phyloP scores from a whole-genome alignment of 2,329 filamentous ascomycete genomes.

The Penicillium digitatum region DNA sequence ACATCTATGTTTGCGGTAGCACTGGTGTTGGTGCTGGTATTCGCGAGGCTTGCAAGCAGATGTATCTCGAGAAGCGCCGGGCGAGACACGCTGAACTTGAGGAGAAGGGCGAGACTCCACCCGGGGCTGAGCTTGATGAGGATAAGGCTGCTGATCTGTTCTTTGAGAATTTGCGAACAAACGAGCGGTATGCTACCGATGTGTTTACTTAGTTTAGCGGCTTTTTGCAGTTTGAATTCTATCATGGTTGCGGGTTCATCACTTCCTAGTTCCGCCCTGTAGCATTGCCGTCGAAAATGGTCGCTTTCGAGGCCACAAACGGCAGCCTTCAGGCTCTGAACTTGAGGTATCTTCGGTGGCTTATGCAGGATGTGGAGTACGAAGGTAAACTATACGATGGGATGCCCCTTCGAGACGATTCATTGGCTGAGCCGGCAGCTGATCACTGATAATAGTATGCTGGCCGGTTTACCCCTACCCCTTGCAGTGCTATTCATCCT shows the following conservation, averaged over 20 bases:
- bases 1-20: conserved; percentile 64
- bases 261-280: not conserved
- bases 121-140: conserved; percentile 21
- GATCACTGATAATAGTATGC: not conserved
- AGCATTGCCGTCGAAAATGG: not conserved
- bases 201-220: conserved; percentile 47
- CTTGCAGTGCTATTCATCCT: conserved; percentile 41
- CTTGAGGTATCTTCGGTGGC: not conserved
- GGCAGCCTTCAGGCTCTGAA: not conserved
- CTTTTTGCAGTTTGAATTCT: not conserved
- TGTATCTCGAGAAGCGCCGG: conserved; percentile 29
- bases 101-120: conserved; percentile 36
- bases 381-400: too few species aligned
- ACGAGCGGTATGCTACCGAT: conserved; percentile 58
- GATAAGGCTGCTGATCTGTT: conserved; percentile 29
- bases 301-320: not conserved
- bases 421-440: not conserved
- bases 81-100: conserved; percentile 35
- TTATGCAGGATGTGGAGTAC: too few species aligned
- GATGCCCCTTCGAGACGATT: too few species aligned
- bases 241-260: not conserved
- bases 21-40: conserved; percentile 50
- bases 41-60: conserved; percentile 38
- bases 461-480: conserved; percentile 32
- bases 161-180: conserved; percentile 34